Percentiles rank a stretch among this genome's conserved stretches.
These are phyloP conservation scores for Fusarium succisae DNA, from an alignment of 2,329 filamentous ascomycete genomes.

Conservation along the genomic window DNA sequence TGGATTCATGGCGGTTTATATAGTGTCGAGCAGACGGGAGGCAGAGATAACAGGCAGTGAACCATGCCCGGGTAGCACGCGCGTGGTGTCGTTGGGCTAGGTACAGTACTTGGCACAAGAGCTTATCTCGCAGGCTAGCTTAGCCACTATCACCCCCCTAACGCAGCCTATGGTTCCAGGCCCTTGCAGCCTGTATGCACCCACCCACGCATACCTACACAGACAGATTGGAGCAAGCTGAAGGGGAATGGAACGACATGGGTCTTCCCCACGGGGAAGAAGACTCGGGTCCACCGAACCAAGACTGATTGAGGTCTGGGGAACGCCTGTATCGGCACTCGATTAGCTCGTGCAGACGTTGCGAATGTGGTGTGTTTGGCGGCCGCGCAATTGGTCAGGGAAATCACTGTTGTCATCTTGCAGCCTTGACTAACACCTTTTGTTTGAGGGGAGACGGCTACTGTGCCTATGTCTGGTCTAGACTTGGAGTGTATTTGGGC, in stretches of 20 bases:
- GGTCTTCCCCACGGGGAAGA: slow-evolving; percentile 25
- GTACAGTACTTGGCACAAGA: not conserved
- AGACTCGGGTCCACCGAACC: slow-evolving; percentile 9
- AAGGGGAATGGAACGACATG: not conserved
- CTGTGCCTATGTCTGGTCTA: not conserved
- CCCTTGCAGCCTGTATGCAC: not conserved
- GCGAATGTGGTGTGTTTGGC: slow-evolving; percentile 2
- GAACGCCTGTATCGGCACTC: not conserved
- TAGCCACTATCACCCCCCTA: not conserved
- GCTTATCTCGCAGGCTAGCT: slow-evolving; percentile 9
- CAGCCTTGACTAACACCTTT: not conserved
- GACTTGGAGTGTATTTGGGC: not conserved
- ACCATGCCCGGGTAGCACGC: not conserved
- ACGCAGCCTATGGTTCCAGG: not conserved
- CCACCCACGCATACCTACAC: not conserved
- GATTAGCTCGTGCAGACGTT: not conserved
- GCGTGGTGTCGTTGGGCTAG: slow-evolving; percentile 1
- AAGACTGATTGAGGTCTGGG: not conserved
- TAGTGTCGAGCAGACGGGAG: slow-evolving; percentile 1
- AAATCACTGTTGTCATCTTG: slow-evolving; percentile 4
- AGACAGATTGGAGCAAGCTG: not conserved
- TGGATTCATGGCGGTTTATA: slow-evolving; percentile 20
- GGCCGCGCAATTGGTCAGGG: not conserved
- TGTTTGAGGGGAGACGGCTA: not conserved
- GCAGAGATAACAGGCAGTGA: slow-evolving; percentile 7